phyloP scores from a whole-genome alignment of 352 stramenopile genomes.

The Thalassiosira mediterranea region DNA sequence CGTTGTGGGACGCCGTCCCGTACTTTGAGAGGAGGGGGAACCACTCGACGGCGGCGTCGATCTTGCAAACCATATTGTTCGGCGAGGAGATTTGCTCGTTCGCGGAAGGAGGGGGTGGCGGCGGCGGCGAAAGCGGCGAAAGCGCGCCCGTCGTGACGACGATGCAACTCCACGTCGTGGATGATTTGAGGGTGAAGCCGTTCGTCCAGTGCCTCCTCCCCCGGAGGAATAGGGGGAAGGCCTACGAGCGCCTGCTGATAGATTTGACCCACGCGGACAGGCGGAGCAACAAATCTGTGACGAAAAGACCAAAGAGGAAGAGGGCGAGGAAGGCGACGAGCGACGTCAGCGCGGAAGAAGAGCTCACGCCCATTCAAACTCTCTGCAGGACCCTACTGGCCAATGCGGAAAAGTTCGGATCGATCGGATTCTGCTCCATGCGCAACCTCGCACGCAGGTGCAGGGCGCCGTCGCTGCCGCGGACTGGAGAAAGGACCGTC shows the following conservation, averaged over 20 bases:
- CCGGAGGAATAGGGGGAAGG: constrained; percentile 74
- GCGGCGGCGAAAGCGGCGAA: no score
- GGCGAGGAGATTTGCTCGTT: constrained; percentile 8
- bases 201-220: constrained; percentile 52
- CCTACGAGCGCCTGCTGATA: constrained; percentile 71
- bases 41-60: constrained; percentile 58
- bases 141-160: no score
- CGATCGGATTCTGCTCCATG: constrained; percentile 72
- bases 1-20: constrained; percentile 75
- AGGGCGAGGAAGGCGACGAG: constrained; percentile 30
- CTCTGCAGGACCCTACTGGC: constrained; percentile 47
- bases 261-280: constrained; percentile 63
- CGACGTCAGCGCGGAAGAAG: background rate
- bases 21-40: constrained; percentile 65
- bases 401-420: constrained; percentile 11
- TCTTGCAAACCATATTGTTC: constrained; percentile 68
- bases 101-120: background rate
- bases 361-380: constrained; percentile 18
- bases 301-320: no score
- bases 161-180: no score
- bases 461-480: constrained; percentile 59
- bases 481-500: constrained; percentile 51
- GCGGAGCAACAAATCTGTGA: no score
- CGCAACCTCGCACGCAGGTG: constrained; percentile 61
- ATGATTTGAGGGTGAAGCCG: constrained; percentile 5